These are phyloP conservation scores for Jatropha curcas DNA, from an alignment of 345 rosid genomes.

Conservation along the genomic window DNA sequence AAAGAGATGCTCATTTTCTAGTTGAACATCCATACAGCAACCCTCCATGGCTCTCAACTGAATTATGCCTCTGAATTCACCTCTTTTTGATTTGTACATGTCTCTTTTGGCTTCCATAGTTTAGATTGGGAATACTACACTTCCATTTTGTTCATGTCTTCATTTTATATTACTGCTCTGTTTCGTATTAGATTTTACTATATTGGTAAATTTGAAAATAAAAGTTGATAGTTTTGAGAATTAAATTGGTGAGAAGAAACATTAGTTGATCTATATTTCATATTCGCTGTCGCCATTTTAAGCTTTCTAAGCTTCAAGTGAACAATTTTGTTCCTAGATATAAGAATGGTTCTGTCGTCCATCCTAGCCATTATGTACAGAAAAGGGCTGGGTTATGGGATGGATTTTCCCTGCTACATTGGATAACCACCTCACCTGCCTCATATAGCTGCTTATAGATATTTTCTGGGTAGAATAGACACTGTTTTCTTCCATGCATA, in stretches of 20 bases:
- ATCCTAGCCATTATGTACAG: background rate
- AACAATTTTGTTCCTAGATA: background rate
- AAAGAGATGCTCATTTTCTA: background rate
- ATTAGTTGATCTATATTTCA: too few species aligned
- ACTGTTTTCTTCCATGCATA: too few species aligned
- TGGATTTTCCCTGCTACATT: too few species aligned
- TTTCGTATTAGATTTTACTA: background rate
- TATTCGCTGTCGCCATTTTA: too few species aligned
- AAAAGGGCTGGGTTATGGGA: background rate
- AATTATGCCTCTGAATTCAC: too few species aligned
- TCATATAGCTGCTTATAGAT: too few species aligned
- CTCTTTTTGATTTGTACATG: background rate
- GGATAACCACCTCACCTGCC: too few species aligned
- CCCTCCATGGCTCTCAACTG: background rate
- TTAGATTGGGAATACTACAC: background rate
- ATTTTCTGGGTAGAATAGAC: too few species aligned
- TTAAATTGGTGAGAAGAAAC: too few species aligned
- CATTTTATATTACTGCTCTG: background rate
- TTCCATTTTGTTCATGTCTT: too few species aligned
- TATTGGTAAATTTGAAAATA: background rate
- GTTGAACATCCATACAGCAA: background rate
- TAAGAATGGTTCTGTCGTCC: background rate
- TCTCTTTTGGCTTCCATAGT: background rate
- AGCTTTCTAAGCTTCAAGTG: background rate
- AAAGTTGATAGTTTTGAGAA: background rate